phyloP scores from a whole-genome alignment of 371 early-diverging fungal genomes.

The Zopfochytrium polystomum region DNA sequence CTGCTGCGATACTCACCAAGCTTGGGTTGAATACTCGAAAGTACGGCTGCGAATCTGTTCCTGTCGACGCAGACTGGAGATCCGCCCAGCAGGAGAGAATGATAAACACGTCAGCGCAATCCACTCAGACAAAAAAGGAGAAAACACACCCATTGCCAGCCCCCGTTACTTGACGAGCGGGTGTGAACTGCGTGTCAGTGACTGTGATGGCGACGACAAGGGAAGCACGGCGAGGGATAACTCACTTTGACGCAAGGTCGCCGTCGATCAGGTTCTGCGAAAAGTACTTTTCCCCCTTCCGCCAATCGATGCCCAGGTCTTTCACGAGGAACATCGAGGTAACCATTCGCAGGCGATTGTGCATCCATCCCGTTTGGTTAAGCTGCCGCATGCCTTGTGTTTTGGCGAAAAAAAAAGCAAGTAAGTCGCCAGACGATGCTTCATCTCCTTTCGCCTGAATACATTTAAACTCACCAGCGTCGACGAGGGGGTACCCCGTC shows the following conservation, averaged over 20 bases:
- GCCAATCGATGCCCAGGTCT: conserved; percentile 67
- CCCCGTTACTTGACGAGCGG: conserved; percentile 68
- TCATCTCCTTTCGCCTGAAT: conserved; percentile 7
- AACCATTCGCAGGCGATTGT: conserved; percentile 66
- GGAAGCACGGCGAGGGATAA: no score
- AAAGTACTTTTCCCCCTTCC: conserved; percentile 60
- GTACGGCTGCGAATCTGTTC: conserved; percentile 67
- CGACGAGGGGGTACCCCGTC: conserved; percentile 70
- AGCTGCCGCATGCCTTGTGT: conserved; percentile 53
- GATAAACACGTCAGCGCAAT: no score
- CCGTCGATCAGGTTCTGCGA: conserved; percentile 62
- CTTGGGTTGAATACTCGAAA: conserved; percentile 67
- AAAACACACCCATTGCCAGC: conserved; percentile 78
- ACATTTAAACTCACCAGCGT: no score
- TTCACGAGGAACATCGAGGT: conserved; percentile 65
- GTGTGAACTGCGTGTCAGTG: no score
- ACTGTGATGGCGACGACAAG: no score
- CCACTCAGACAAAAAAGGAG: no score
- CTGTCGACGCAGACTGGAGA: conserved; percentile 62
- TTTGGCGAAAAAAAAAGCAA: no score
- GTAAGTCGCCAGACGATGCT: conserved; percentile 1
- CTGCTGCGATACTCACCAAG: conserved; percentile 39
- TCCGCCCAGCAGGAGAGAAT: no score
- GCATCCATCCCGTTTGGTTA: conserved; percentile 58
- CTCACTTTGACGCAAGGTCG: conserved; percentile 59